A percentile compares a stretch with the other conserved stretches of the same genome.
Evolutionary conservation across 2,329 filamentous ascomycete species (phyloP).

Genomic region (Aureobasidium sp.): DNA sequence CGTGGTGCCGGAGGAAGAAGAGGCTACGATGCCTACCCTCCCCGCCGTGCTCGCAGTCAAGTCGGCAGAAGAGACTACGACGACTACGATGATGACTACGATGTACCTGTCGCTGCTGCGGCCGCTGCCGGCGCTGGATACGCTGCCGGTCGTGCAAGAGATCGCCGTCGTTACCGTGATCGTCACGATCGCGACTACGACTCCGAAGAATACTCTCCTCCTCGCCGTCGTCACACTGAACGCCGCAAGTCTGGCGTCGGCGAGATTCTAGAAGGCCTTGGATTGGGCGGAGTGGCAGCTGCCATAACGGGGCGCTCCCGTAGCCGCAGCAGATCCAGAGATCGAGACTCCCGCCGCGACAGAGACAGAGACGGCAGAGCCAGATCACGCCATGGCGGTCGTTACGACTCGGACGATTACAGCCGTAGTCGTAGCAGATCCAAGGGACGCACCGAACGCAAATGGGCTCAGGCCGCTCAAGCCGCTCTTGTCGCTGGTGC

Average conservation of each 20-base stretch:
- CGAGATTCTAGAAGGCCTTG: constrained; percentile 53
- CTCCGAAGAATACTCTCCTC: constrained; percentile 38
- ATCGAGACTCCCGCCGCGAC: constrained; percentile 47
- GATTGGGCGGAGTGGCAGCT: constrained; percentile 48
- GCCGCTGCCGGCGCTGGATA: constrained; percentile 31
- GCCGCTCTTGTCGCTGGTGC: constrained; percentile 85
- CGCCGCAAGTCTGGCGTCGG: constrained; percentile 54
- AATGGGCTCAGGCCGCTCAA: constrained; percentile 71
- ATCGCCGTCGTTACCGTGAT: constrained; percentile 41
- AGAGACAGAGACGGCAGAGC: constrained; percentile 44
- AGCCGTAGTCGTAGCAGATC: constrained; percentile 47
- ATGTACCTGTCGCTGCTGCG: constrained; percentile 37
- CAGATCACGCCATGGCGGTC: constrained; percentile 40
- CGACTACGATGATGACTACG: constrained; percentile 49
- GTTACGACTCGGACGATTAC: constrained; percentile 35
- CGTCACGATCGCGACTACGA: constrained; percentile 34
- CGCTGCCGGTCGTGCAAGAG: constrained; percentile 27
- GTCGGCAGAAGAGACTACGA: constrained; percentile 50
- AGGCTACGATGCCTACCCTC: constrained; percentile 39
- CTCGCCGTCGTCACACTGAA: constrained; percentile 33
- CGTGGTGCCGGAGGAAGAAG: constrained; percentile 22
- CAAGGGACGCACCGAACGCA: constrained; percentile 51
- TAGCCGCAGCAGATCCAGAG: constrained; percentile 54
- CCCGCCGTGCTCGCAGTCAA: constrained; percentile 55
- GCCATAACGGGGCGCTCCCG: constrained; percentile 50